Conservation (phyloP, 805 yeast species). For the Candida rishiriensis region DNA sequence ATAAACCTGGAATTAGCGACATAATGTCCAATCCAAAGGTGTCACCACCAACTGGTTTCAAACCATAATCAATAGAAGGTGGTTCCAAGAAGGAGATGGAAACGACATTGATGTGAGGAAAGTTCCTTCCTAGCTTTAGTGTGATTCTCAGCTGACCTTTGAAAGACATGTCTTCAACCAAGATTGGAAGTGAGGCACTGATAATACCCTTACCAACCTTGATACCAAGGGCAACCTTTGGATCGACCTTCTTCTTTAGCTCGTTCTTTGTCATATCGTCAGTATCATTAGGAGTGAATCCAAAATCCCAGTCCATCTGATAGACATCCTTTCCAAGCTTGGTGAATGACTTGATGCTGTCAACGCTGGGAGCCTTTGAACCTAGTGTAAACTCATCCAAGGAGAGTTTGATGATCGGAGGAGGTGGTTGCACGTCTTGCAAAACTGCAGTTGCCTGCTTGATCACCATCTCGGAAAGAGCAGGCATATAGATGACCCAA, state of each 20-base stretch:
- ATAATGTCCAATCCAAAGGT: slow-evolving; percentile 81
- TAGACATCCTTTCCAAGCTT: slow-evolving; percentile 60
- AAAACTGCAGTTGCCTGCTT: slow-evolving; percentile 63
- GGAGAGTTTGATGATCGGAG: slow-evolving; percentile 70
- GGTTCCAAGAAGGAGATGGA: slow-evolving; percentile 72
- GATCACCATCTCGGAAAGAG: slow-evolving; percentile 69
- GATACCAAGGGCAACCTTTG: slow-evolving; percentile 77
- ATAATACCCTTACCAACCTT: slow-evolving; percentile 78
- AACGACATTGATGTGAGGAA: slow-evolving; percentile 76
- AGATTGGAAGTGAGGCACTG: slow-evolving; percentile 69
- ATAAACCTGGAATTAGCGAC: slow-evolving; percentile 79
- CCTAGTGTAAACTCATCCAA: slow-evolving; percentile 79
- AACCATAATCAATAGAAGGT: slow-evolving; percentile 70
- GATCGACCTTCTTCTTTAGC: slow-evolving; percentile 64
- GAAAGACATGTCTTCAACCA: slow-evolving; percentile 77
- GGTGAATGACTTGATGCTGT: slow-evolving; percentile 68
- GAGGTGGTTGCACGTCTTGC: slow-evolving; percentile 74
- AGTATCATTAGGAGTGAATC: slow-evolving; percentile 76
- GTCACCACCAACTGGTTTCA: slow-evolving; percentile 87
- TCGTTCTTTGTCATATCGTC: slow-evolving; percentile 80
- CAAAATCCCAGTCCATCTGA: slow-evolving; percentile 83
- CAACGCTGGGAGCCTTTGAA: slow-evolving; percentile 72
- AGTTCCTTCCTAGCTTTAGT: slow-evolving; percentile 53
- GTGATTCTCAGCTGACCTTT: slow-evolving; percentile 66
- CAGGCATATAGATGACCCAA: slow-evolving; percentile 89